These are phyloP conservation scores for Pyrenochaeta sp. DNA, from an alignment of 2,329 filamentous ascomycete species.

Conservation along the genomic window DNA sequence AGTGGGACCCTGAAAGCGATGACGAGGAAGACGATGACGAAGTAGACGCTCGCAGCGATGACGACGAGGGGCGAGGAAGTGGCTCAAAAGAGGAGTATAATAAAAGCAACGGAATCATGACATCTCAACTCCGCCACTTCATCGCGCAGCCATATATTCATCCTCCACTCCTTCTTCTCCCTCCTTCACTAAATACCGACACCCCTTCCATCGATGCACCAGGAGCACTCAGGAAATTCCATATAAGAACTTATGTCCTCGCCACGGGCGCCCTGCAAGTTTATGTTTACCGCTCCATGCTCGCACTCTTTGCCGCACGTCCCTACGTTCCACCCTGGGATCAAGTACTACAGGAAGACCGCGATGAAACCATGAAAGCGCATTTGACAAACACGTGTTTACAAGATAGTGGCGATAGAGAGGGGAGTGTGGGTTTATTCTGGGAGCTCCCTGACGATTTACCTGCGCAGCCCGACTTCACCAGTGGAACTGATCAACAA, in stretches of 20 bases:
- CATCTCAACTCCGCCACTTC: conserved; percentile 94
- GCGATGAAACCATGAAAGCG: conserved; percentile 64
- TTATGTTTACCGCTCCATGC: conserved; percentile 89
- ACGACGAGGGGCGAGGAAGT: conserved; percentile 42
- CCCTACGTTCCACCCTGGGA: conserved; percentile 73
- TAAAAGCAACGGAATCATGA: conserved; percentile 68
- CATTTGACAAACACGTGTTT: conserved; percentile 97
- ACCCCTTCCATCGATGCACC: not conserved
- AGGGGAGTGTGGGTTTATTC: conserved; percentile 76
- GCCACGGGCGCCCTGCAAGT: conserved; percentile 80
- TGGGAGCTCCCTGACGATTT: conserved; percentile 67
- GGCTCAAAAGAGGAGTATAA: conserved; percentile 41
- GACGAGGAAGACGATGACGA: conserved; percentile 61
- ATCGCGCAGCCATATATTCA: conserved; percentile 95
- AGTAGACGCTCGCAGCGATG: conserved; percentile 48
- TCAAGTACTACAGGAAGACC: conserved; percentile 21
- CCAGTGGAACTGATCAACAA: not conserved
- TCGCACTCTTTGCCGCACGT: conserved; percentile 86
- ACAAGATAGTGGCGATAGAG: conserved; percentile 66
- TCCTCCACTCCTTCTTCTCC: conserved; percentile 77
- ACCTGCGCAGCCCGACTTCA: conserved; percentile 22
- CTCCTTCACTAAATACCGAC: conserved; percentile 9
- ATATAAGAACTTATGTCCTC: conserved; percentile 91
- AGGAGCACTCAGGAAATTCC: conserved; percentile 76
- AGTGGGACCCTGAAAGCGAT: conserved; percentile 81